Percentiles rank a stretch among this genome's conserved stretches.
Evolutionary conservation across 1,139 yeast genomes (phyloP).

Genomic region (Geotrichum citri-aurantii): DNA sequence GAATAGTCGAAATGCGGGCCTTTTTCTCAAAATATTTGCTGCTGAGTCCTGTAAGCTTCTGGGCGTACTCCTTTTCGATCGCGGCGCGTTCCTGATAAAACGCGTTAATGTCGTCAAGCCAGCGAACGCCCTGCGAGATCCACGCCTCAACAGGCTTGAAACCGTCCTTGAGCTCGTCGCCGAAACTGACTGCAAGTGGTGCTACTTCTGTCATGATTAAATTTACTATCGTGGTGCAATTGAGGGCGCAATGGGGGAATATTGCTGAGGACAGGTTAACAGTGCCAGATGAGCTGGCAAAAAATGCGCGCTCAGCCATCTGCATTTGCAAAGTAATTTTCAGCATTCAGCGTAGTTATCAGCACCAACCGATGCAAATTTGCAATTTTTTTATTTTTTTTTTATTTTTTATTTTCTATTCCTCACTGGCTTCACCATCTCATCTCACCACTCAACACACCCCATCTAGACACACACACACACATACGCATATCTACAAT

Average conservation of each 20-base stretch:
- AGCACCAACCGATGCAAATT: background rate
- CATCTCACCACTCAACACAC: background rate
- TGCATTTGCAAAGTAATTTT: background rate
- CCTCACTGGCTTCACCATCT: background rate
- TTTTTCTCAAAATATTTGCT: slow-evolving; percentile 71
- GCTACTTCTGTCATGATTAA: slow-evolving; percentile 14
- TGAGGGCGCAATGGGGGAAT: background rate
- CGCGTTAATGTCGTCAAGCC: slow-evolving; percentile 71
- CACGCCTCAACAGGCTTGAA: slow-evolving; percentile 72
- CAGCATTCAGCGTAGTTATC: background rate
- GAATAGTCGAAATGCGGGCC: slow-evolving; percentile 56
- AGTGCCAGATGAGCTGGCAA: background rate
- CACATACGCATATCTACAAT: background rate
- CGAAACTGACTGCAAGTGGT: slow-evolving; percentile 32
- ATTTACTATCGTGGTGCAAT: background rate
- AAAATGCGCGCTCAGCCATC: background rate
- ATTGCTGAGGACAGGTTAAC: background rate
- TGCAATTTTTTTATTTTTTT: background rate
- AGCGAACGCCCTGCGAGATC: slow-evolving; percentile 59
- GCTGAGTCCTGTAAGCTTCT: slow-evolving; percentile 57
- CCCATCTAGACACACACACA: background rate
- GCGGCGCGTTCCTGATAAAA: slow-evolving; percentile 79
- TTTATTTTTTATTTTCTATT: background rate
- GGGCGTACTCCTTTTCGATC: slow-evolving; percentile 78
- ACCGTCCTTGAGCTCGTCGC: slow-evolving; percentile 51